Evolutionary conservation across 345 rosid genomes (phyloP), one percentile per base, ranked within the genome.

Genomic region (Hibiscus trionum): DNA sequence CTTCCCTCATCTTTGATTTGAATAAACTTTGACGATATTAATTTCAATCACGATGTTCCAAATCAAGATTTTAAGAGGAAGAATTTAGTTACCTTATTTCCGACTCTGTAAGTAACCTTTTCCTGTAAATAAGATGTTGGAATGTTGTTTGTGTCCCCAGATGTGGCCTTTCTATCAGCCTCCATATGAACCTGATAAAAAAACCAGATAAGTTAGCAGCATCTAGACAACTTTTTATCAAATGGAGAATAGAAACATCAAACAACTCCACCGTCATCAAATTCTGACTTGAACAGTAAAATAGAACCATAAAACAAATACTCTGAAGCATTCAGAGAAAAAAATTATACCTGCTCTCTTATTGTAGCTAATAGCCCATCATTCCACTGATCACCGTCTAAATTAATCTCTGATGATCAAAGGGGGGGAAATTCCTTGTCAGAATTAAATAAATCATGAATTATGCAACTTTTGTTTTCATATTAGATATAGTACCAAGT

Each of bases 351-450:
- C 96, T 86, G 84, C 76, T 94, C 98, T 83, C 97, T 88, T 76
- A 91, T 78, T 29, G 96, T 94, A 76, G 98, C 97, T 74, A 91
- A 73, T 47, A 94, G 84, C 61, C 98, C 97, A 75, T 94, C 96
- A 80, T 88, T 90, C 98, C 98, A 94, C 77, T 89, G 87, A 77
- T 89, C 97, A 67, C 92, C 97, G 70, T 90, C 86, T 78, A 92
- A 77, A 79, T 67, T 75, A 75, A 90, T 77, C 83, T 92, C 99
- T 88, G 87, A 79, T 33, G 61, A 75, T 44, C 72, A 62, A n/a
- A 26, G 33, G 46, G 5, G 3, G 35, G 2, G 52, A 33, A 11
- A 65, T 65, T 42, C 11, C 69, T 65, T 42, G 27, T 65, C 52
- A 65, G 69, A 42, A 26, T n/a, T 62, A 16, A 35, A 27, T 3